phyloP scores from a whole-genome alignment of 768 basidiomycete species.

The Pholiota microspora region DNA sequence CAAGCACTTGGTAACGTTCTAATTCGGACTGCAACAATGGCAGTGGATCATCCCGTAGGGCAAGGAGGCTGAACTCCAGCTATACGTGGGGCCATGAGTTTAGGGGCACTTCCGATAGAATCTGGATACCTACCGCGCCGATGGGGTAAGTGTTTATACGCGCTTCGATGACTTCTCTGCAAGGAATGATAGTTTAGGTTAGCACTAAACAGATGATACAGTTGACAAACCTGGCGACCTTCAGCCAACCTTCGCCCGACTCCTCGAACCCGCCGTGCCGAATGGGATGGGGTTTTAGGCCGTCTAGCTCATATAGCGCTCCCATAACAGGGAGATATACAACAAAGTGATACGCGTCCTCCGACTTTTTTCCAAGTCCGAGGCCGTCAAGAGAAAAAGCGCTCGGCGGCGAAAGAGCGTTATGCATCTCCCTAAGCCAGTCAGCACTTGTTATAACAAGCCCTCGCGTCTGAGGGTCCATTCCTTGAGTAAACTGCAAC shows the following conservation, averaged over 20 bases:
- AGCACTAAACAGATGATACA: background rate
- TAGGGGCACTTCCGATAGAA: slow-evolving; percentile 13
- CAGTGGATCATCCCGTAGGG: slow-evolving; percentile 79
- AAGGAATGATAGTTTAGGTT: slow-evolving; percentile 17
- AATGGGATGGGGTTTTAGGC: slow-evolving; percentile 76
- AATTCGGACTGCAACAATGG: slow-evolving; percentile 64
- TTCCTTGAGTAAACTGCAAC: slow-evolving; percentile 72
- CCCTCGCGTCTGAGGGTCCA: slow-evolving; percentile 86
- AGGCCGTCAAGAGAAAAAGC: slow-evolving; percentile 87
- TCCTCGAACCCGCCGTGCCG: slow-evolving; percentile 75
- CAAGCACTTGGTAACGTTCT: slow-evolving; percentile 40
- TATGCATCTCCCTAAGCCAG: slow-evolving; percentile 85
- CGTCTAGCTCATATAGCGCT: slow-evolving; percentile 90
- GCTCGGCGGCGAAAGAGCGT: slow-evolving; percentile 87
- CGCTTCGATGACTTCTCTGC: slow-evolving; percentile 78
- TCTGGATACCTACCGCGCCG: slow-evolving; percentile 66
- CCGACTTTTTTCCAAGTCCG: slow-evolving; percentile 58
- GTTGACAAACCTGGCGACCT: slow-evolving; percentile 63
- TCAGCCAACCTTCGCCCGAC: slow-evolving; percentile 78
- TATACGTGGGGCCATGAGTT: slow-evolving; percentile 26
- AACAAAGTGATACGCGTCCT: slow-evolving; percentile 96
- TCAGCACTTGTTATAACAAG: slow-evolving; percentile 79
- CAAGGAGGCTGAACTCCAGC: slow-evolving; percentile 93
- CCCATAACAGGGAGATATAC: slow-evolving; percentile 88
- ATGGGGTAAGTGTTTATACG: slow-evolving; percentile 90